Conservation (phyloP, 305 asterid species). For the Fraxinus greggii region DNA sequence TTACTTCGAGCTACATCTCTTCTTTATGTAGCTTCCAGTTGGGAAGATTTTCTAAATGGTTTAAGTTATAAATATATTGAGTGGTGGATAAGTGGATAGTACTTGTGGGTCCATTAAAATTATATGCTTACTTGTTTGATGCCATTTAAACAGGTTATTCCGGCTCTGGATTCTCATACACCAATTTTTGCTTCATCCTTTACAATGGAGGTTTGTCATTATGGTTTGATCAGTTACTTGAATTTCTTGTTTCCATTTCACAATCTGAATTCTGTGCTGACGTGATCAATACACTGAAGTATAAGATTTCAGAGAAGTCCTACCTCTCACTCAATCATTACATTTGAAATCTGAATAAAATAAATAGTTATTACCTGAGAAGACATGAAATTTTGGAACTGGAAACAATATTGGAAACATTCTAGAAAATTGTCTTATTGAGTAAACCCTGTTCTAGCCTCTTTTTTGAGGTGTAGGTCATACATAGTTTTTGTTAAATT, state of each 20-base stretch:
- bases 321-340: conserved; percentile 6
- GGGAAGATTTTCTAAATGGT: neutral
- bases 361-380: neutral
- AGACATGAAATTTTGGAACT: conserved; percentile 20
- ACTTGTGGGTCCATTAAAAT: neutral
- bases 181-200: conserved; percentile 95
- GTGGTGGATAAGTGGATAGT: neutral
- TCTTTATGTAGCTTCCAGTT: neutral
- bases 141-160: conserved; percentile 74
- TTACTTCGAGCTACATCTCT: neutral
- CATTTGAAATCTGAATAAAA: conserved; percentile 3
- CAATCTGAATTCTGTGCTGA: conserved; percentile 2
- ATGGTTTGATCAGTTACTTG: conserved; percentile 14
- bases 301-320: conserved; percentile 2
- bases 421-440: neutral
- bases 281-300: neutral
- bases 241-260: neutral
- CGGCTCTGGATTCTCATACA: conserved; percentile 84
- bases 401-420: conserved; percentile 5
- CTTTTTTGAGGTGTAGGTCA: neutral
- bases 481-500: neutral
- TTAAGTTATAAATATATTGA: no score
- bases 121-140: conserved; percentile 21
- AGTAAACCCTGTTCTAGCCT: neutral
- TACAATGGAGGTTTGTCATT: conserved; percentile 85